These are phyloP conservation scores for Mycena capillaripes DNA, from an alignment of 768 basidiomycete species.

Conservation along the genomic window DNA sequence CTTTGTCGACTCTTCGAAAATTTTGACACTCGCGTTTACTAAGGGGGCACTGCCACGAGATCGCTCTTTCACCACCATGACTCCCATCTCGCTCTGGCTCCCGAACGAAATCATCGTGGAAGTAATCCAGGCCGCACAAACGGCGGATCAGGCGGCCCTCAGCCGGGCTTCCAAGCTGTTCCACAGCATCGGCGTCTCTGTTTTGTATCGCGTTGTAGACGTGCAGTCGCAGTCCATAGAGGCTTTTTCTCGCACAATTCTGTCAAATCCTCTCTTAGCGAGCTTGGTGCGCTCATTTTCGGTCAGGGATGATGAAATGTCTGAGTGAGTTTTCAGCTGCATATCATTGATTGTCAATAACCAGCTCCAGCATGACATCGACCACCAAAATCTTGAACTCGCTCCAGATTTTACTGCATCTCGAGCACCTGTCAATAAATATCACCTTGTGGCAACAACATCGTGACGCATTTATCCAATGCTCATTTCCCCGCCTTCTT, in stretches of 20 bases:
- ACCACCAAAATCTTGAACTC: no score
- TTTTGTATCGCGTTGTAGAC: neutral
- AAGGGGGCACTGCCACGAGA: no score
- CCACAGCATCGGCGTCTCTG: neutral
- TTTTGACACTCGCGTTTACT: no score
- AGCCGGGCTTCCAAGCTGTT: neutral
- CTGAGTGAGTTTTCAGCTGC: no score
- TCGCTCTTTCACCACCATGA: no score
- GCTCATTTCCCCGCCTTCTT: no score
- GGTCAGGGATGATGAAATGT: neutral
- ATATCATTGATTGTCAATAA: no score
- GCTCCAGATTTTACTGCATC: no score
- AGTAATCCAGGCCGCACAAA: neutral
- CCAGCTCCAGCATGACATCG: no score
- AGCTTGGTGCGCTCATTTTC: neutral
- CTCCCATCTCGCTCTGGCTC: neutral
- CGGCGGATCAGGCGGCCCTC: neutral
- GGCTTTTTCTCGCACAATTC: neutral
- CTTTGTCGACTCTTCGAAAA: no score
- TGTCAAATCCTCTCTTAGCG: neutral
- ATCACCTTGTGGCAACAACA: no score
- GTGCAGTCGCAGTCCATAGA: neutral
- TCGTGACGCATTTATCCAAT: neutral
- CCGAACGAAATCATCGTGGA: neutral
- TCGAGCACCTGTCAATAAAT: no score